Evolutionary conservation across 2,329 filamentous ascomycete genomes (phyloP).

Genomic region (Myotisia sp.): DNA sequence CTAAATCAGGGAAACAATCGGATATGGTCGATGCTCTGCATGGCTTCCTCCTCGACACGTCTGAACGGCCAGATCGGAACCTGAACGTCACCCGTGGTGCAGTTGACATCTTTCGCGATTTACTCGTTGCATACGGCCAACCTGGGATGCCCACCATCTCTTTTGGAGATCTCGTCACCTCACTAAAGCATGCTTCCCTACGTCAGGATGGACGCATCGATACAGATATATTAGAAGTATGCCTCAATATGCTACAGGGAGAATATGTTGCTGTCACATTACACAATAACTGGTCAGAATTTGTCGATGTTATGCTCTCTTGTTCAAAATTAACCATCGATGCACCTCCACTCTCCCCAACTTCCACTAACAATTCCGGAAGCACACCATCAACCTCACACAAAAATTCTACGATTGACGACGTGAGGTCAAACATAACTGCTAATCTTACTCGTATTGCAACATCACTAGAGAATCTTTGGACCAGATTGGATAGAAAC

Average conservation of each 20-base stretch:
- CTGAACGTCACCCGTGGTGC: conserved; percentile 28
- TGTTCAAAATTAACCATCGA: conserved; percentile 24
- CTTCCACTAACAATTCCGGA: conserved; percentile 13
- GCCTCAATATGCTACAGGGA: conserved; percentile 27
- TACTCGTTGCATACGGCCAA: conserved; percentile 27
- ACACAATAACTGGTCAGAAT: conserved; percentile 15
- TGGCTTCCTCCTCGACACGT: conserved; percentile 23
- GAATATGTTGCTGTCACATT: conserved; percentile 22
- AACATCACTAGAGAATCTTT: conserved; percentile 23
- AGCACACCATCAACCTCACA: conserved; percentile 12
- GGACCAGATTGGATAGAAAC: conserved; percentile 23
- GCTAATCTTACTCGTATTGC: conserved; percentile 26
- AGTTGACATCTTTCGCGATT: conserved; percentile 28
- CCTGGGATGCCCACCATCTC: conserved; percentile 25
- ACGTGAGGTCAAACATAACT: conserved; percentile 25
- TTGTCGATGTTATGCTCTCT: conserved; percentile 23
- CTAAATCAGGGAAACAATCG: conserved; percentile 25
- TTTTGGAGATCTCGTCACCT: conserved; percentile 25
- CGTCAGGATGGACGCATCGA: conserved; percentile 27
- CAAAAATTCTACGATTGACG: conserved; percentile 20
- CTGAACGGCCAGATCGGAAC: conserved; percentile 23
- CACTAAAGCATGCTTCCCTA: conserved; percentile 21
- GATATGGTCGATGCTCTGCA: conserved; percentile 27
- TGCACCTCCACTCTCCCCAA: conserved; percentile 12
- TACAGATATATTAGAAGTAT: conserved; percentile 28